Evolutionary conservation across 2,329 filamentous ascomycete species (phyloP), one percentile per base, ranked within the genome.

Genomic region (Fusarium irregulare): DNA sequence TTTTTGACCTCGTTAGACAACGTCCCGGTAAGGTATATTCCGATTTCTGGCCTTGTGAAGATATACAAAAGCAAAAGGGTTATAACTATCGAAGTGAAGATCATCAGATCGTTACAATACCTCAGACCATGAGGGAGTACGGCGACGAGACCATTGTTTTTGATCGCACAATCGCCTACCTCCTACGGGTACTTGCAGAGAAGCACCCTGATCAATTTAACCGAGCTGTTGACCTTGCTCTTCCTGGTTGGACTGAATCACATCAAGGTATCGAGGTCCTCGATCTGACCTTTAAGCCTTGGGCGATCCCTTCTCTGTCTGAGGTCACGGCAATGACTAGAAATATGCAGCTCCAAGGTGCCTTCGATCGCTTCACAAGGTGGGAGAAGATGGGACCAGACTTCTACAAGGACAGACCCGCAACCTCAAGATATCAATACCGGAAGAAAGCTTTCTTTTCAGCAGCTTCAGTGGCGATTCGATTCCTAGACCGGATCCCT

Each of bases 381-480:
- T 65, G 50, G 61, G 7, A 20, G 20, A 25, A 21, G 3, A 12
- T 3, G 28, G 28, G 28, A 30, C 12, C 28, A 30, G 28, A 3
- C 1, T 7, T 7, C 21, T 7, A 13, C 2, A 9, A 4, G 1
- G 7, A 2, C 3, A 34, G 4, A 7, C 7, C 6, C 8, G 18
- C 9, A 32, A n/a, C 28, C 11, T 16, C 25, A 1, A 46, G n/a
- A 40, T 46, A 58, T 8, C 32, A 48, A 11, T 60, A 57, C 34
- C 63, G 56, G 4, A 0, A 12, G 6, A 60, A 41, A 3, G 23
- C n/a, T 10, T 23, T 25, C 4, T 64, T 65, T 21, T 70, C 60
- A 2, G 70, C 63, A 16, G 28, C 60, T 0, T 45, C 66, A 11
- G 23, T 56, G 11, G 57, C 60, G 3, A 59, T 73, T 2, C 37